Base-by-base conservation (phyloP, 163 green algal genomes). In the Volvox carteri region DNA sequence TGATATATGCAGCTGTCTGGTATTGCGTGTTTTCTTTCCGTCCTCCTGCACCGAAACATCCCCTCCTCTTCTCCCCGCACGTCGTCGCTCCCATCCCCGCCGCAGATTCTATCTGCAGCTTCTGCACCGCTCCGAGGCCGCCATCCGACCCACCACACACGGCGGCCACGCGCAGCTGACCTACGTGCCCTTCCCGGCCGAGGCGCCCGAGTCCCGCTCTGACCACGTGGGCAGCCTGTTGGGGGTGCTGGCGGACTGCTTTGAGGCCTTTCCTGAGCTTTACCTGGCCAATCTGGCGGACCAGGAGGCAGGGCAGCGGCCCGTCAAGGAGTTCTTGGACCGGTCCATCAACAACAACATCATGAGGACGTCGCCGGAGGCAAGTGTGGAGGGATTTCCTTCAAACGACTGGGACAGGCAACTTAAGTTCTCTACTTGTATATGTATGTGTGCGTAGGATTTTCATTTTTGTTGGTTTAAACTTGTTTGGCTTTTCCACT, bases 191-290 rank as follows among this genome's bases (percentile, higher is more conserved):
- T 88, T 88, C 35, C 73, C 84, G 16, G 52, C 68, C 19, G 77
- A 88, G 42, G 41, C 78, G 8, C 68, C 84, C 30, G 78, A 79
- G n/a, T 33, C 86, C 5, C 41, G 39, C 3, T 37, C 19, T 8
- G 91, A 92, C 75, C 90, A 92, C 70, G 25, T 87, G 65, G 81
- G 81, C 35, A 56, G 46, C 28, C 9, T 93, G 73, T 54, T 93
- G 67, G 78, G 50, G 14, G 56, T 93, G 62, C 88, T 93, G 84
- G 88, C 91, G 30, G 84, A 88, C 35, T 83, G 50, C 68, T 89
- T 89, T 56, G 84, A 89, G 37, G 46, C 48, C 81, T 87, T 80
- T 33, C 81, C 81, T 1, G 65, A 70, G 7, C 81, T 87, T 8
- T 87, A 87, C 58, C 65, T 87, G 62, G 25, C 70, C 37, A 87